Conservation (phyloP, 164 flowering plant species). For the Echeveria elegans region DNA sequence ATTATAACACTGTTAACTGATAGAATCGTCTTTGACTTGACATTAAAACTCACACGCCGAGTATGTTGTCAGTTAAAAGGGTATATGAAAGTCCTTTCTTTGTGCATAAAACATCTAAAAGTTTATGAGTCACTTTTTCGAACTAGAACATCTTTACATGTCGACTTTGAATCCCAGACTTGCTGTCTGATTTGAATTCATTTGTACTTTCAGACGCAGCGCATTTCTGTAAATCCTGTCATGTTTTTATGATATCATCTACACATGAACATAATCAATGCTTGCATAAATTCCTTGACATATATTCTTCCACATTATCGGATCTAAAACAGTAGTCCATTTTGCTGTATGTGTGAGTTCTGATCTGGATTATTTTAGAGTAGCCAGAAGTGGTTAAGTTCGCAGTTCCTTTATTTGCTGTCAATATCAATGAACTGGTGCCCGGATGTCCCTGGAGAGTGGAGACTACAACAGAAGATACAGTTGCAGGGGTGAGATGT, state of each 20-base stretch:
- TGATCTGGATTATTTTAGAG: constrained; percentile 36
- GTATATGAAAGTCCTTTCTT: not conserved
- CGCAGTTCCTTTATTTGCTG: constrained; percentile 66
- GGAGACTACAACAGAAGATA: constrained; percentile 53
- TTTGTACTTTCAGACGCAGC: too few relatives aligned
- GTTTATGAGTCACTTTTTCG: not conserved
- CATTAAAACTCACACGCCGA: not conserved
- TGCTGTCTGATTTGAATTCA: not conserved
- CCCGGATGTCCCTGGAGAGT: constrained; percentile 30
- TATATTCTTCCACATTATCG: not conserved
- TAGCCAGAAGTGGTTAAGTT: constrained; percentile 92
- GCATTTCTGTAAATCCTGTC: too few relatives aligned
- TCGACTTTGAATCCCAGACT: not conserved
- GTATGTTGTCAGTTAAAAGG: too few relatives aligned
- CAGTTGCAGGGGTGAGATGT: constrained; percentile 59
- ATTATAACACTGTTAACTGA: too few relatives aligned
- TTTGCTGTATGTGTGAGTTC: constrained; percentile 9
- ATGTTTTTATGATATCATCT: not conserved
- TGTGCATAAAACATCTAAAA: not conserved
- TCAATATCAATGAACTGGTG: constrained; percentile 74
- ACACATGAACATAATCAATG: too few relatives aligned
- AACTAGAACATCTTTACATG: not conserved
- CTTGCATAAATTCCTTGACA: too few relatives aligned
- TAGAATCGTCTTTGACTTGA: not conserved
- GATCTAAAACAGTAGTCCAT: not conserved